Base-by-base conservation (phyloP, 2,329 filamentous ascomycete species). In the Camillea tinctor region DNA sequence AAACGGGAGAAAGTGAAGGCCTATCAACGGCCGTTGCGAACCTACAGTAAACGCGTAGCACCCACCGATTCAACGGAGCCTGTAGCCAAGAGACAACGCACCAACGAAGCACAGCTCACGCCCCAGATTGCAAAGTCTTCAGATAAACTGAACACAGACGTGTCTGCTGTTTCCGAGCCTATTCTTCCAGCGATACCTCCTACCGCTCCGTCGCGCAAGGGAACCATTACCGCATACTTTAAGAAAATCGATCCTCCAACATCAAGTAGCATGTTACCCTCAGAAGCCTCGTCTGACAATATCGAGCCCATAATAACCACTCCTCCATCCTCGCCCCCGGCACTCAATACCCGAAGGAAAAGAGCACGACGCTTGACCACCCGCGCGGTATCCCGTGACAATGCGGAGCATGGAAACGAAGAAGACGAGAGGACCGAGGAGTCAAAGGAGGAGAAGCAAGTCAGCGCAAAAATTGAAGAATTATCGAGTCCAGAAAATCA, bases 281-380 rank as follows among this genome's bases (percentile, higher is more conserved):
- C 67, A 4, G 65, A 67, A 7, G 62, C 64, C 5, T 56, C 56
- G 11, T 69, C 66, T 2, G 64, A 66, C 2, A 19, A 54, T 19
- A 56, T 40, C 6, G 58, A 59, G 17, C 61, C 59, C n/a, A 66
- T 58, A 26, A 66, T 58, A 26, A 71, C 60, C 57, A 74, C 71
- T 36, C 74, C 70, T 40, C 74, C 69, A 60, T 75, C 69, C 13
- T 74, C 71, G 36, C 73, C 69, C 49, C 71, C 65, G 1, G 17
- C 48, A 6, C 36, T 52, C 21, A 20, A 58, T 26, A 48, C 50
- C 0, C 60, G 49, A 58, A 68, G 58, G 21, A 72, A 68, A 60
- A 73, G 69, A 54, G 68, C 68, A 6, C 68, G 75, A 55, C 71
- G 74, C 49, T 65, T 77, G 0, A 76, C 71, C 1, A 76, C 74